Evolutionary conservation across 2,329 filamentous ascomycete genomes (phyloP), one percentile per base, ranked within the genome.

Genomic region (Penicillium olsonii): DNA sequence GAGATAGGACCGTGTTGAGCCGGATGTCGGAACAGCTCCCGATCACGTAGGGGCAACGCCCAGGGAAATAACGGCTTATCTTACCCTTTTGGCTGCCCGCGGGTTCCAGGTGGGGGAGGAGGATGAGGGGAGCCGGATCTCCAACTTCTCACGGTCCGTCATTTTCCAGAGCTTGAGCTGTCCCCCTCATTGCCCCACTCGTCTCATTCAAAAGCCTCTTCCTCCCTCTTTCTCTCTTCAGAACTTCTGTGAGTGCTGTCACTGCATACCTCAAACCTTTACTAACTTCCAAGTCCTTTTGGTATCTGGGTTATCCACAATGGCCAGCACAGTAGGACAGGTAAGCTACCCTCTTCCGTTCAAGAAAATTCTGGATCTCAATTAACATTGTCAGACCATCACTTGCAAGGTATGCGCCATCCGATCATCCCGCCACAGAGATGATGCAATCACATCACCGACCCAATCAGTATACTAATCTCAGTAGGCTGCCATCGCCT

Each of bases 401-500:
- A 95, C 87, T 66, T 96, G 92, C 84, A 92, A 94, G 76, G 80
- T 82, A 69, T 61, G 55, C 38, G 45, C 48, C 33, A 48, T 42
- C 37, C 34, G 38, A 52, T 45, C 37, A 19, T 37, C 44, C 47
- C 46, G 42, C 29, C 40, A 29, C 27, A 14, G 10, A 12, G 10
- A 29, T 29, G 27, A n/a, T 14, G 29, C 12, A 12, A 6, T 14
- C 29, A 14, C 29, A 4, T n/a, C 29, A 7, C 33, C 15, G 18
- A 6, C 7, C 4, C 33, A 18, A 35, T 11, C n/a, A 34, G 9
- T 15, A 15, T 35, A 35, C 33, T 35, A 18, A 31, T 43, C 31
- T 11, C 33, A 12, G 56, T 61, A 85, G 87, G 94, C 94, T 61
- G 94, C 94, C 67, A 88, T 99, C 57, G 94, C 94, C 72, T 99